Conservation (phyloP, 495 filamentous ascomycete genomes). For the Lindgomyces ingoldianus region DNA sequence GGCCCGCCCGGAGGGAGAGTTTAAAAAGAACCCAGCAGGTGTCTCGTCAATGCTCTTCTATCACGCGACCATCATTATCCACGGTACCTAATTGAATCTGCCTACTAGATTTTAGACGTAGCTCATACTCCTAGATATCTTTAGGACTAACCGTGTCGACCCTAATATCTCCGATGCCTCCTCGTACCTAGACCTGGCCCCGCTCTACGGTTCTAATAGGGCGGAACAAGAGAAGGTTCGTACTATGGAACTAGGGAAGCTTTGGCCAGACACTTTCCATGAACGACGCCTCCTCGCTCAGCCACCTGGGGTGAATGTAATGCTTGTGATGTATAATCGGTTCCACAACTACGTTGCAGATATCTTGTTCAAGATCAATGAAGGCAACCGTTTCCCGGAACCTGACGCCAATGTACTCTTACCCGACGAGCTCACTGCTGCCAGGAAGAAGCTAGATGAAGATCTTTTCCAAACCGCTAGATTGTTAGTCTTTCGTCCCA, state of each 20-base stretch:
- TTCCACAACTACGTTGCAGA: conserved; percentile 19
- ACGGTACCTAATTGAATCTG: too few relatives aligned
- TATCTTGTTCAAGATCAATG: conserved; percentile 6
- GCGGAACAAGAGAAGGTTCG: background rate
- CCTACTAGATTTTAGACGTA: too few relatives aligned
- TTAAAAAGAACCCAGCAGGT: background rate
- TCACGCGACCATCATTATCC: background rate
- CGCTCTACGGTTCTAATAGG: background rate
- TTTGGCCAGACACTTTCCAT: background rate
- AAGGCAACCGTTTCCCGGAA: background rate
- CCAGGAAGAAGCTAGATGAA: background rate
- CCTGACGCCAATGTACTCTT: background rate
- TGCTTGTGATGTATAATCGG: conserved; percentile 14
- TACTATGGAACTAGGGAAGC: background rate
- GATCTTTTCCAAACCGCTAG: background rate
- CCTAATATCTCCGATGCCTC: background rate
- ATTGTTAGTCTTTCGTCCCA: too few relatives aligned
- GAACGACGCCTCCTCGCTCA: background rate
- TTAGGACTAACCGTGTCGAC: background rate
- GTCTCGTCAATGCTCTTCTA: background rate
- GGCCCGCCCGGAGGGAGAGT: background rate
- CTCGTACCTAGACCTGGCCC: background rate
- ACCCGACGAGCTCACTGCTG: background rate
- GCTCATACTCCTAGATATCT: too few relatives aligned
- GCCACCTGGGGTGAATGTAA: conserved; percentile 38